Evolutionary conservation across 345 rosid species (phyloP).

Genomic region (Rhizophora apiculata): DNA sequence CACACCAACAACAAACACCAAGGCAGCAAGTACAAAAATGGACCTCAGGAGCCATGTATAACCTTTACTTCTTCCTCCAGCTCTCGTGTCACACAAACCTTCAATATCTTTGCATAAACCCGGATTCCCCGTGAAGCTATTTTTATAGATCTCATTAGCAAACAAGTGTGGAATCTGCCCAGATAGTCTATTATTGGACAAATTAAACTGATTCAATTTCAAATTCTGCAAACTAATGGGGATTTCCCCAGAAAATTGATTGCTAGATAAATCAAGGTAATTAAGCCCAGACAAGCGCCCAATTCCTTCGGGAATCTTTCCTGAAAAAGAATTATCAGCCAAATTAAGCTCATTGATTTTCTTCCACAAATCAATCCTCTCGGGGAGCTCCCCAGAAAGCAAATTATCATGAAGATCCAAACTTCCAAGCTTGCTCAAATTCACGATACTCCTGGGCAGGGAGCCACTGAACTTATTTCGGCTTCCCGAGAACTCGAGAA

Average conservation of each 20-base stretch:
- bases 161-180: conserved; percentile 73
- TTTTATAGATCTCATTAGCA: conserved; percentile 55
- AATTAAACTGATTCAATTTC: conserved; percentile 85
- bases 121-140: conserved; percentile 76
- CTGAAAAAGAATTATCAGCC: conserved; percentile 56
- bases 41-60: conserved; percentile 70
- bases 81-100: conserved; percentile 55
- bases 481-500: conserved; percentile 54
- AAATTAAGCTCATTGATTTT: conserved; percentile 78
- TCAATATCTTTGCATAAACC: conserved; percentile 68
- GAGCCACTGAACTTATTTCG: conserved; percentile 61
- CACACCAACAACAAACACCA: conserved; percentile 62
- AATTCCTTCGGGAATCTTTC: conserved; percentile 62
- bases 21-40: conserved; percentile 63
- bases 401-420: conserved; percentile 73
- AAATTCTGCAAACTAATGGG: conserved; percentile 68
- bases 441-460: conserved; percentile 62
- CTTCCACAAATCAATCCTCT: conserved; percentile 58
- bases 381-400: conserved; percentile 69
- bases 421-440: conserved; percentile 50
- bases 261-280: conserved; percentile 83
- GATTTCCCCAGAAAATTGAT: conserved; percentile 58
- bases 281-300: conserved; percentile 72
- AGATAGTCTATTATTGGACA: conserved; percentile 65
- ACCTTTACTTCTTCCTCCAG: conserved; percentile 49